Conservation (phyloP, 208 protist species). For the Naegleria fowleri region DNA sequence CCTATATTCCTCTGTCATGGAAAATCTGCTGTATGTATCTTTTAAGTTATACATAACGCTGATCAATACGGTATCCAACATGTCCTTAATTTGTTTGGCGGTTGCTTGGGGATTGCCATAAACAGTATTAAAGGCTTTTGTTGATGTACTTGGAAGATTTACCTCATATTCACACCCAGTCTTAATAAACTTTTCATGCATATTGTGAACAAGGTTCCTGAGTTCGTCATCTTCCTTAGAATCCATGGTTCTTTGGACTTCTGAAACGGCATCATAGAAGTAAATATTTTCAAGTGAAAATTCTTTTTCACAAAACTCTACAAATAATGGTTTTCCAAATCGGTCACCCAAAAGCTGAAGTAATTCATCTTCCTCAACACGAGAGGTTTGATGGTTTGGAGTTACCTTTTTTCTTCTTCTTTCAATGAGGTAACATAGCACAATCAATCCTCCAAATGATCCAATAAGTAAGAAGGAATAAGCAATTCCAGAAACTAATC, state of each 20-base stretch:
- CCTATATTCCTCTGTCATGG: not conserved
- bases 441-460: not conserved
- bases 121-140: not conserved
- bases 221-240: too few species aligned
- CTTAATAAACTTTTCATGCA: not conserved
- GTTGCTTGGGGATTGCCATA: not conserved
- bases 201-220: not conserved
- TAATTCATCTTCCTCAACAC: not conserved
- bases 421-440: not conserved
- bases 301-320: not conserved
- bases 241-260: too few species aligned
- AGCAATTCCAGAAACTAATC: not conserved
- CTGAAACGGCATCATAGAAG: too few species aligned
- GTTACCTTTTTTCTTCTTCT: not conserved
- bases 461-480: not conserved
- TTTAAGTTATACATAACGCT: not conserved
- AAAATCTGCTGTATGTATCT: not conserved
- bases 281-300: not conserved
- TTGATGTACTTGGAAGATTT: not conserved
- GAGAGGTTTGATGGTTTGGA: too few species aligned
- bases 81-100: not conserved
- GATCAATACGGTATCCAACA: not conserved
- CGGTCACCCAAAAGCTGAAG: not conserved
- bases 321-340: not conserved
- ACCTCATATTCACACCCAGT: not conserved